Evolutionary conservation across 2,329 filamentous ascomycete species (phyloP).

Genomic region (Pyrenophora graminea): DNA sequence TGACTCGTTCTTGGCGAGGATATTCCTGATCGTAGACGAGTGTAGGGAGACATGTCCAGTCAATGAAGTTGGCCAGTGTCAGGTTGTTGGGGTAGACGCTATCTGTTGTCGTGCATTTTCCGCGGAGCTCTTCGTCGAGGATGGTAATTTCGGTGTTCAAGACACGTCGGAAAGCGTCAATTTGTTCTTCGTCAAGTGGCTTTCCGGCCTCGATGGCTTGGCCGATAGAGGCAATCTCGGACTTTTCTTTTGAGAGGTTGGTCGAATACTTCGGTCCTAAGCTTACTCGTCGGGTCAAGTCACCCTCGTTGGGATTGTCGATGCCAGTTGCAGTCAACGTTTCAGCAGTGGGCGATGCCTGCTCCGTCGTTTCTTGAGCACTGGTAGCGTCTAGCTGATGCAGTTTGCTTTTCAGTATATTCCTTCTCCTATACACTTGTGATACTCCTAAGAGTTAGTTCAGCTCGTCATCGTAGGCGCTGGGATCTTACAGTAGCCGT

Average conservation of each 20-base stretch:
- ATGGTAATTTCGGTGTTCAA: slow-evolving; percentile 70
- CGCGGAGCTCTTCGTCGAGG: slow-evolving; percentile 66
- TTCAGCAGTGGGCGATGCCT: slow-evolving; percentile 12
- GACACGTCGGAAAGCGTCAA: slow-evolving; percentile 66
- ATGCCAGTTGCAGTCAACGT: slow-evolving; percentile 20
- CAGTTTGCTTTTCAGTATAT: slow-evolving; percentile 55
- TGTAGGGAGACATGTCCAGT: slow-evolving; percentile 76
- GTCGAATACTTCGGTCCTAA: slow-evolving; percentile 48
- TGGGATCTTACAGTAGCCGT: slow-evolving; percentile 62
- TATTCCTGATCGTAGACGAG: slow-evolving; percentile 81
- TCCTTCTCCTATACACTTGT: slow-evolving; percentile 58
- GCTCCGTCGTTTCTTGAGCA: slow-evolving; percentile 50
- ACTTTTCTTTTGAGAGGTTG: slow-evolving; percentile 53
- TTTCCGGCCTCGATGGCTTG: slow-evolving; percentile 64
- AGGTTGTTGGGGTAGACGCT: slow-evolving; percentile 72
- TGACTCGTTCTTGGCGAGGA: slow-evolving; percentile 69
- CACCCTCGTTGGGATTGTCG: slow-evolving; percentile 10
- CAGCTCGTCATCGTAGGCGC: background rate
- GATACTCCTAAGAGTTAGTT: slow-evolving; percentile 9
- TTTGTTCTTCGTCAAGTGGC: slow-evolving; percentile 65
- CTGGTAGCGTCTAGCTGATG: slow-evolving; percentile 62
- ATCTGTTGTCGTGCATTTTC: slow-evolving; percentile 58
- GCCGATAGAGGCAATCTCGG: slow-evolving; percentile 65
- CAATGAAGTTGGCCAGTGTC: slow-evolving; percentile 66
- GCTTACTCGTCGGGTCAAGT: slow-evolving; percentile 35